Percentiles rank a stretch among this genome's conserved stretches.
These are phyloP conservation scores for Purshia tridentata DNA, from an alignment of 306 rosid genomes.

Conservation along the genomic window DNA sequence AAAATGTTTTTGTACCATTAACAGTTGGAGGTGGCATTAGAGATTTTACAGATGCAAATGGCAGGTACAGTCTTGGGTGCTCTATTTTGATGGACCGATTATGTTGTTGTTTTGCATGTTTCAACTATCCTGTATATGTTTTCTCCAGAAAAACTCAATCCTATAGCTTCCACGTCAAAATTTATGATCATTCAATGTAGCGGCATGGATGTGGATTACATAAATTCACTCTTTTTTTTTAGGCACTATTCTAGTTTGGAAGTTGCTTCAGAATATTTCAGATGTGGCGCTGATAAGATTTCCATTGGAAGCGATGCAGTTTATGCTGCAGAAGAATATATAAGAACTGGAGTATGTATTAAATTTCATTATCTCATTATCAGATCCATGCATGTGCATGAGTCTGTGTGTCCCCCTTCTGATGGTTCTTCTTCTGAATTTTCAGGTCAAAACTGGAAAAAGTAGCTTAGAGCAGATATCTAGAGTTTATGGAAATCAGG, in stretches of 20 bases:
- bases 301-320: conserved; percentile 98
- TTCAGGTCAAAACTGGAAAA: conserved; percentile 79
- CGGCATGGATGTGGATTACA: neutral
- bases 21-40: conserved; percentile 99
- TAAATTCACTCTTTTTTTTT: conserved; percentile 9
- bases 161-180: conserved; percentile 3
- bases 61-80: conserved; percentile 56
- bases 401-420: conserved; percentile 25
- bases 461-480: conserved; percentile 96
- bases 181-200: neutral
- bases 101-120: conserved; percentile 10
- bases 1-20: conserved; percentile 94
- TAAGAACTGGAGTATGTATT: conserved; percentile 75
- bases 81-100: conserved; percentile 4
- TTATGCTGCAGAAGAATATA: conserved; percentile 90
- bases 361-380: conserved; percentile 14
- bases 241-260: conserved; percentile 96
- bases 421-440: conserved; percentile 23
- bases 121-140: conserved; percentile 5
- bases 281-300: conserved; percentile 98
- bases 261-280: conserved; percentile 96
- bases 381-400: conserved; percentile 8
- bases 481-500: conserved; percentile 97
- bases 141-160: neutral
- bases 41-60: conserved; percentile 87